These are phyloP conservation scores for Gamsiella multidivaricata DNA, from an alignment of 192 early-diverging fungal species.

Conservation along the genomic window DNA sequence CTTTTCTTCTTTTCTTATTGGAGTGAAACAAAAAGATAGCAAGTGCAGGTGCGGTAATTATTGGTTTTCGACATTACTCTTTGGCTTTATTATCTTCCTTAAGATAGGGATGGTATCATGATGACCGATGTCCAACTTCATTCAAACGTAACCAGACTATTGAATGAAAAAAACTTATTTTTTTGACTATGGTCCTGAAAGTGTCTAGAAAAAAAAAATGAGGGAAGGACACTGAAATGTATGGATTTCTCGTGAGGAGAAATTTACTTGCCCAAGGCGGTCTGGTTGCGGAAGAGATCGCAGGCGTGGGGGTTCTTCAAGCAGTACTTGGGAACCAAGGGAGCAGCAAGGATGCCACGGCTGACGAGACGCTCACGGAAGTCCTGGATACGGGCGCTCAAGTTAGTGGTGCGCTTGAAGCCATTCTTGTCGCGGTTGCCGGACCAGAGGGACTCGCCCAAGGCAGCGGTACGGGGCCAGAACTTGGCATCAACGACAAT, in stretches of 20 bases:
- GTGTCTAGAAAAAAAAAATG: conserved; percentile 3
- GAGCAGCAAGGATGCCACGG: conserved; percentile 72
- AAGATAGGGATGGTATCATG: no score
- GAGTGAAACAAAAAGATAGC: no score
- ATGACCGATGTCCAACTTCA: no score
- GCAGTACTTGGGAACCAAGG: conserved; percentile 65
- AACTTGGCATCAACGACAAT: conserved; percentile 67
- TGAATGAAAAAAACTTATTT: conserved; percentile 7
- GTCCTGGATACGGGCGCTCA: conserved; percentile 66
- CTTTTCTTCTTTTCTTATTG: no score
- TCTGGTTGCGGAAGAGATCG: conserved; percentile 49
- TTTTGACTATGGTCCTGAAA: conserved; percentile 3
- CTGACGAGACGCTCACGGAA: conserved; percentile 73
- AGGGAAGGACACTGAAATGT: not conserved
- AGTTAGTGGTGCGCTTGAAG: conserved; percentile 43
- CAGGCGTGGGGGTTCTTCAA: conserved; percentile 50
- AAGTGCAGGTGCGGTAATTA: no score
- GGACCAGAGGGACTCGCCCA: conserved; percentile 77
- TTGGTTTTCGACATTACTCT: no score
- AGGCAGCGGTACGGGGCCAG: conserved; percentile 78
- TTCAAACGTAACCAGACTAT: conserved; percentile 30
- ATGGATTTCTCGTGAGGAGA: not conserved
- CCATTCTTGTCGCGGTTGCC: conserved; percentile 63
- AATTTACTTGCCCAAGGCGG: conserved; percentile 44
- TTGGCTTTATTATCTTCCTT: no score